These are phyloP conservation scores for Thielaviopsis musarum DNA, from an alignment of 2,329 filamentous ascomycete species.

Conservation along the genomic window DNA sequence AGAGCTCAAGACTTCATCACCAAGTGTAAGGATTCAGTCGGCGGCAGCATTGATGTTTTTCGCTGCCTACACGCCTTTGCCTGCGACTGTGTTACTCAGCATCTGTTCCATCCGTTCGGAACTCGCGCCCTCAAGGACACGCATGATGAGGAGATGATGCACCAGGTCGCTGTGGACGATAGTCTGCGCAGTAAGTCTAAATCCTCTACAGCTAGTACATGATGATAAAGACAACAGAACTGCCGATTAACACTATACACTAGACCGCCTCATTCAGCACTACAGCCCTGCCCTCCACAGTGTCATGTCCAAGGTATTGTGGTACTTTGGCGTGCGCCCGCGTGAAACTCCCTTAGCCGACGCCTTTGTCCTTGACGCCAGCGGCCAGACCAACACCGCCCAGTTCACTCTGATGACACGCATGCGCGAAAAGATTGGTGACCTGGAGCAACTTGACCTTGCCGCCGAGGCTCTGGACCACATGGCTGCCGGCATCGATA, in stretches of 20 bases:
- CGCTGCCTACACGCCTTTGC: conserved; percentile 50
- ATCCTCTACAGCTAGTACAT: background rate
- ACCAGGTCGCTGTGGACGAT: conserved; percentile 49
- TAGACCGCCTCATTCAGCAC: conserved; percentile 42
- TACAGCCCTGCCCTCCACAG: conserved; percentile 37
- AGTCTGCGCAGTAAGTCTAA: conserved; percentile 42
- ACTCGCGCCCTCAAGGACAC: conserved; percentile 38
- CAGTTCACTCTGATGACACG: conserved; percentile 42
- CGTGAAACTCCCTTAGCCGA: conserved; percentile 42
- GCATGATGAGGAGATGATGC: conserved; percentile 48
- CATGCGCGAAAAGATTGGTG: conserved; percentile 32
- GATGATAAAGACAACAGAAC: background rate
- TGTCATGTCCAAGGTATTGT: conserved; percentile 27
- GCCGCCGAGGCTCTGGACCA: conserved; percentile 56
- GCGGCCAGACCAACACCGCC: conserved; percentile 27
- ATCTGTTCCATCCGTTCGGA: conserved; percentile 51
- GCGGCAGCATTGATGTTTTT: conserved; percentile 40
- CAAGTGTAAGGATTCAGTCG: conserved; percentile 29
- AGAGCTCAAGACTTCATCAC: conserved; percentile 38
- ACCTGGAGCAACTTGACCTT: conserved; percentile 34
- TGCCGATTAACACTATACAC: background rate
- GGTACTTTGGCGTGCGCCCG: conserved; percentile 31
- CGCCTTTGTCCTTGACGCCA: conserved; percentile 37
- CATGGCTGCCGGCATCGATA: conserved; percentile 56
- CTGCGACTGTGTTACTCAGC: conserved; percentile 51